Base-by-base conservation (phyloP, 192 early-diverging fungal species). In the Podila verticillata region DNA sequence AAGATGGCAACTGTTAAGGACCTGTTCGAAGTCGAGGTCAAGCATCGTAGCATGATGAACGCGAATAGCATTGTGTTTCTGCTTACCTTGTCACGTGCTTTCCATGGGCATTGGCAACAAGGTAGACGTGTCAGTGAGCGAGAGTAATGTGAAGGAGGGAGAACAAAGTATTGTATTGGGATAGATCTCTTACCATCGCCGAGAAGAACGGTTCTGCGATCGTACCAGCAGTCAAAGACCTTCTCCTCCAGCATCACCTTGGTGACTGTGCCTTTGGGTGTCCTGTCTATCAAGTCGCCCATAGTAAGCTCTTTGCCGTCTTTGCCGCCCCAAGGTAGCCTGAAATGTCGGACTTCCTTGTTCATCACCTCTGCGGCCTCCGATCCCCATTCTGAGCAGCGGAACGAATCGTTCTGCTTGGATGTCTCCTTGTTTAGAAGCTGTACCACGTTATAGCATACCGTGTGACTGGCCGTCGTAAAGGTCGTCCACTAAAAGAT, bases 181-280 rank as follows among this genome's bases (percentile, higher is more conserved):
- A 44, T 8, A 1, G 17, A 36, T 26, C 0, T 7, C 62, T 44
- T 63, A 63, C 62, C 62, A 29, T 63, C 62, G 13, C 62, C 62
- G 5, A 63, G 35, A 5, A 48, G 62, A 0, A 48, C 62, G 26
- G 62, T 63, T 4, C 44, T 35, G n/a, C 39, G n/a, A 44, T 44
- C 35, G 15, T 44, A 30, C 62, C 62, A 63, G 0, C 26, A 48
- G 13, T 29, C 26, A 63, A 63, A 63, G 35, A 48, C 26, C 19
- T 44, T 63, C 39, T 63, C 62, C 26, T 63, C 62, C 34, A 63
- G 62, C 26, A 44, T 63, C 13, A 48, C 62, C 6, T 63, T 63
- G 22, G 62, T 47, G n/a, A 63, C 36, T 17, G 26, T 8, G 4
- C 36, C 62, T 15, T 63, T 63, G 4, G 62, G 62, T 1, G 62